Base-by-base conservation (phyloP, 139 green algal species). In the Picochlorum sp. region DNA sequence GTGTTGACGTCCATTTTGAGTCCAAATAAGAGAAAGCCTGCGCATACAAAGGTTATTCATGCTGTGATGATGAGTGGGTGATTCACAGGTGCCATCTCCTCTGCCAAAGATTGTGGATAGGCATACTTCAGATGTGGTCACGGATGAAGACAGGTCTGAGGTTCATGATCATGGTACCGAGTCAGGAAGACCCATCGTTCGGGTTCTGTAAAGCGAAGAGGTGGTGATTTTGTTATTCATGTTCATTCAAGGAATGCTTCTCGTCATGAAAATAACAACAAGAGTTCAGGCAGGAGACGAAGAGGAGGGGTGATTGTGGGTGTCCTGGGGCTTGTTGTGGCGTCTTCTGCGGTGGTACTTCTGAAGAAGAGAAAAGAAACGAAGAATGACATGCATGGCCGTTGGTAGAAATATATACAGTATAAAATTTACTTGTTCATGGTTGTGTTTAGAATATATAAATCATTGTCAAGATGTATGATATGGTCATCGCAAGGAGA, bases 391-490 rank as follows among this genome's bases (percentile, higher is more conserved):
- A 54, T 54, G 47, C 47, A 54, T 54, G 47, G 47, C 0, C 47
- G 47, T 54, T 54, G 47, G 47, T 54, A 41, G 11, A 24, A 24
- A 54, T 1, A 11, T 23, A 54, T 54, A 54, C 0, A 11, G 4
- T 9, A 20, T 21, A 21, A 6, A 26, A 54, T 0, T 54, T 26
- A 54, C 47, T 26, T 54, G 16, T 24, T 54, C n/a, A 26, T 21
- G 16, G 47, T 54, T 54, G 47, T 34, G 13, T 59, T 28, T 73
- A 62, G n/a, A 73, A 73, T 11, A 65, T 26, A 4, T 59, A 73
- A 32, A 73, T 65, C 24, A 73, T 30, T 21, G 45, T 50, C 15
- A 73, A 18, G 58, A 66, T 45, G 45, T 73, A 73, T 3, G 67
- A 50, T 38, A 47, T 62, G 44, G 64, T 34, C 55, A 65, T 66